Evolutionary conservation across 768 basidiomycete genomes (phyloP), one percentile per base, ranked within the genome.

Genomic region (Russula griseocarnosa): DNA sequence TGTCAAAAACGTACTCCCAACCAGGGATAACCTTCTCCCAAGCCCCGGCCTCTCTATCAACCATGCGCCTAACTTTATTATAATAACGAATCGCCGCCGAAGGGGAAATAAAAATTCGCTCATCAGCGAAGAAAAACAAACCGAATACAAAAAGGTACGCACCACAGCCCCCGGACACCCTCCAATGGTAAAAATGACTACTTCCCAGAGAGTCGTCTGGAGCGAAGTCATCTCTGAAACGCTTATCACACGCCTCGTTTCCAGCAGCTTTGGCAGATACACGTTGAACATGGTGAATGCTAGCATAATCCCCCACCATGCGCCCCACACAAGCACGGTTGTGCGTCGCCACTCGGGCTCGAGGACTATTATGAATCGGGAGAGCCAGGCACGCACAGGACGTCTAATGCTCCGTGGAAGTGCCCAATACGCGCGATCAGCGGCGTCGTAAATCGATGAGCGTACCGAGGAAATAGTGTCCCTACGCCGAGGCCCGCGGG

Each of bases 241-340:
- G 16, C 8, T 55, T 54, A 14, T 6, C 34, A 22, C 26, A 13
- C n/a, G 34, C 10, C 83, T 77, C 30, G 82, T 81, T 75, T 96
- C 94, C 42, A 96, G 76, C 13, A 94, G 77, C 70, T 92, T 95
- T 0, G 94, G 94, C 22, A 94, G 80, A 71, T 84, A 96, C 30
- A 94, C 91, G 71, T 95, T 96, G 75, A 96, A 95, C 86, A 96
- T 93, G 2, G 91, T 94, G 70, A 86, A 93, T 0, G 85, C 89
- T 20, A 93, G 79, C 0, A 88, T 81, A 83, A 92, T 88, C 1
- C 81, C 74, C 61, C 80, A 83, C 94, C 94, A 96, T 10, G 79
- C 75, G 0, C 74, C 77, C 92, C 93, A 96, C 24, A 94, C 84
- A 40, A 94, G 76, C 62, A 92, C 14, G 24, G 92, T 93, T 58